Base-by-base conservation (phyloP, 805 yeast species). In the Ogataea philodendri region DNA sequence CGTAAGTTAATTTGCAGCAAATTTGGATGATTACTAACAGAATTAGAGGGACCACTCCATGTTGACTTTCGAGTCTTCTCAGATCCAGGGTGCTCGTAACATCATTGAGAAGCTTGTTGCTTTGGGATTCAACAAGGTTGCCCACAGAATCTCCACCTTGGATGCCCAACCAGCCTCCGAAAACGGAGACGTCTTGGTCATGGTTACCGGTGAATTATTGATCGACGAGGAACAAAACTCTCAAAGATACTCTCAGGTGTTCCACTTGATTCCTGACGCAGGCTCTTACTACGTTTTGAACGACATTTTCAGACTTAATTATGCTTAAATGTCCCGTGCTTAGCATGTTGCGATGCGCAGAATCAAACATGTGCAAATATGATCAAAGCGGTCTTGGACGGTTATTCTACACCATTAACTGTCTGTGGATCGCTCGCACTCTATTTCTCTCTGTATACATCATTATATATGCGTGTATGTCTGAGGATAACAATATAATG, bases 81-180 rank as follows among this genome's bases (percentile, higher is more conserved):
- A 90, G 72, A 72, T 84, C 49, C 98, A 90, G 70, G 98, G 99
- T 51, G 85, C 95, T 40, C 81, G 82, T 69, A 82, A 72, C 54
- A 93, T 93, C 57, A 88, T 93, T 46, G 97, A 93, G 69, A 90
- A 93, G 63, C 76, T 93, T 49, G 80, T 78, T 16, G 76, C 88
- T 23, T 74, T 93, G 54, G 96, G 96, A 34, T 93, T 93, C 74
- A 82, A 76, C 61, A 88, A 88, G 67, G 97, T 93, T 39, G 82
- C 77, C 32, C 99, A 93, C 71, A 76, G 94, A 69, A 83, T 93
- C 59, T 81, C 95, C 37, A 90, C 97, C 27, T 75, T 93, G 58
- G 97, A 93, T 57, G 97, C 97, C 29, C 98, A 93, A 69, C 98
- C 98, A 32, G 96, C 94, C 23, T 83, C 95, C 39, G 86, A 95